Conservation (phyloP, 441 rosid genomes). For the Populus tomentosa region DNA sequence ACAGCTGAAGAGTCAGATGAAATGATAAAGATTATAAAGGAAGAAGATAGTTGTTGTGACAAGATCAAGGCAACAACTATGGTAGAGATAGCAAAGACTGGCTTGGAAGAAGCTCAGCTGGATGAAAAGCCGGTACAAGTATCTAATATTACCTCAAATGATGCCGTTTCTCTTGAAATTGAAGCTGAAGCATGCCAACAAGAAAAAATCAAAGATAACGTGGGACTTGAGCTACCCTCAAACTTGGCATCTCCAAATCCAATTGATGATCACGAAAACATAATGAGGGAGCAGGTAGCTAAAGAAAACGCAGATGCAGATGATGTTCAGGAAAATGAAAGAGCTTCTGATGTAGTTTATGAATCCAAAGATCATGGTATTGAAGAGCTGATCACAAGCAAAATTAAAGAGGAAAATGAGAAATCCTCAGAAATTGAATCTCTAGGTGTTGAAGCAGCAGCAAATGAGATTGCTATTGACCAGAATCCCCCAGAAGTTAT, state of each 20-base stretch:
- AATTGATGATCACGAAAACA: conserved; percentile 18
- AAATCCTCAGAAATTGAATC: conserved; percentile 15
- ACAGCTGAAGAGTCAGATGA: conserved; percentile 18
- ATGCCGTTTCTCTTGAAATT: conserved; percentile 13
- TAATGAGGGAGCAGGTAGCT: background rate
- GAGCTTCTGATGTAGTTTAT: conserved; percentile 11
- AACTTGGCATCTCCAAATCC: conserved; percentile 17
- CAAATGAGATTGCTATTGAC: conserved; percentile 20
- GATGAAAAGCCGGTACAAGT: conserved; percentile 16
- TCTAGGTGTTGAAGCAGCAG: conserved; percentile 15
- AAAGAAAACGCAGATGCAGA: conserved; percentile 5
- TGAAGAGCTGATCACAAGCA: conserved; percentile 10
- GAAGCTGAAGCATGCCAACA: conserved; percentile 16
- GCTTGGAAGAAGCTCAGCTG: conserved; percentile 15
- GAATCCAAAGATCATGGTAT: conserved; percentile 11
- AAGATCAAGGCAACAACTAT: conserved; percentile 13
- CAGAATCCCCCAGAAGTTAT: conserved; percentile 23
- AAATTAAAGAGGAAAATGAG: conserved; percentile 15
- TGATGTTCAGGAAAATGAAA: conserved; percentile 14
- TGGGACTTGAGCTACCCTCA: conserved; percentile 21
- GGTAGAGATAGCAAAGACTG: conserved; percentile 13
- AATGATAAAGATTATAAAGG: conserved; percentile 14
- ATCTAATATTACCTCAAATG: conserved; percentile 9
- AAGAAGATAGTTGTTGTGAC: conserved; percentile 9
- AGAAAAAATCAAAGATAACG: background rate